These are phyloP conservation scores for Blastobotrys attinorum DNA, from an alignment of 805 yeast genomes.

Conservation along the genomic window DNA sequence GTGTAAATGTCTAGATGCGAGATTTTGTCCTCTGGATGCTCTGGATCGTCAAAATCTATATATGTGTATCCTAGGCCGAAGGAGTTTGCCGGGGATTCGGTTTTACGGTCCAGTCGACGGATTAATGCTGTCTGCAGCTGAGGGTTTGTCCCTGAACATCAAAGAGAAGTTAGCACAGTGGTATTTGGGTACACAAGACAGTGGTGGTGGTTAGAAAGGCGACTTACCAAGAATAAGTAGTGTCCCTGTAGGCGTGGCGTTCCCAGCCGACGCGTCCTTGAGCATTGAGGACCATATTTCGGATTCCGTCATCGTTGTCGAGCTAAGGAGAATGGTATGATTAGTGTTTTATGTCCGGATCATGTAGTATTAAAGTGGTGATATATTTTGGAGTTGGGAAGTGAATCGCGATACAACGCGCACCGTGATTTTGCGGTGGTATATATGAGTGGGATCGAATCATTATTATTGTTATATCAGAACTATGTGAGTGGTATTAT, in stretches of 20 bases:
- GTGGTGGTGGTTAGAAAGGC: slow-evolving; percentile 9
- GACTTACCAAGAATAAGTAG: slow-evolving; percentile 5
- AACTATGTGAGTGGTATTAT: too few relatives aligned
- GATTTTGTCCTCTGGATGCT: slow-evolving; percentile 18
- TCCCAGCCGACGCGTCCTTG: slow-evolving; percentile 5
- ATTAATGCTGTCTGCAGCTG: neutral
- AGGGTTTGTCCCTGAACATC: neutral
- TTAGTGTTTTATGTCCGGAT: too few relatives aligned
- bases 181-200: slow-evolving; percentile 21
- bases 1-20: slow-evolving; percentile 18
- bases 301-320: neutral
- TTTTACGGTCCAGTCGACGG: neutral
- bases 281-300: slow-evolving; percentile 10
- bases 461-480: too few relatives aligned
- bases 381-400: too few relatives aligned
- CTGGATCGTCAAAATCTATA: slow-evolving; percentile 20
- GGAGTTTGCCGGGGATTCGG: slow-evolving; percentile 12
- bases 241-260: slow-evolving; percentile 4
- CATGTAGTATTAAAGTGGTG: too few relatives aligned
- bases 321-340: too few relatives aligned
- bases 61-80: slow-evolving; percentile 23
- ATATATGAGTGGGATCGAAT: too few relatives aligned
- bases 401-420: too few relatives aligned
- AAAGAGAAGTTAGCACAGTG: slow-evolving; percentile 17
- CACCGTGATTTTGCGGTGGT: too few relatives aligned